A percentile compares a stretch with the other conserved stretches of the same genome.
phyloP scores from a whole-genome alignment of 805 yeast genomes.

The Yarrowia sp. region DNA sequence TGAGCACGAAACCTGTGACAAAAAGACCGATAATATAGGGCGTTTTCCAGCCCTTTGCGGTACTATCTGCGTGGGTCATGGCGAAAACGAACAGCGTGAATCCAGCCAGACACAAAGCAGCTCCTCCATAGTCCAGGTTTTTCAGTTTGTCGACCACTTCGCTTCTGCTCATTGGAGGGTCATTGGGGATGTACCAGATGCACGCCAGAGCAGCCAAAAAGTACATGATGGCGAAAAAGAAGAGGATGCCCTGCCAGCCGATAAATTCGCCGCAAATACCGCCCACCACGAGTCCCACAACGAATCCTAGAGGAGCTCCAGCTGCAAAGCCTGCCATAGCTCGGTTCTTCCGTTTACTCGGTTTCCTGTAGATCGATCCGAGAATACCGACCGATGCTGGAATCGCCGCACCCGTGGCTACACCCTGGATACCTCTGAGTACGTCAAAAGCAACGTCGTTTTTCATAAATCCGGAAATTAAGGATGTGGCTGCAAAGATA shows the following conservation, averaged over 20 bases:
- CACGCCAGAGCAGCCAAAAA: slow-evolving; percentile 46
- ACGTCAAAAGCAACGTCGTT: slow-evolving; percentile 52
- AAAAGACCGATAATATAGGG: slow-evolving; percentile 56
- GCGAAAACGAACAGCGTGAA: slow-evolving; percentile 56
- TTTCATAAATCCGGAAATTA: slow-evolving; percentile 46
- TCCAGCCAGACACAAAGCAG: slow-evolving; percentile 53
- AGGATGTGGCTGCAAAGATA: slow-evolving; percentile 49
- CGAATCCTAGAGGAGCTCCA: slow-evolving; percentile 60
- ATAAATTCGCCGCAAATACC: slow-evolving; percentile 54
- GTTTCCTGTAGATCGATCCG: slow-evolving; percentile 52
- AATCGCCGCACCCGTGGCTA: slow-evolving; percentile 54
- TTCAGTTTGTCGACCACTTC: slow-evolving; percentile 46
- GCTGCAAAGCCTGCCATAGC: slow-evolving; percentile 55
- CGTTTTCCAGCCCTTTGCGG: slow-evolving; percentile 56
- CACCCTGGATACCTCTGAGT: slow-evolving; percentile 56
- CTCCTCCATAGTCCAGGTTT: slow-evolving; percentile 56
- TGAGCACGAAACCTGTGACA: slow-evolving; percentile 52
- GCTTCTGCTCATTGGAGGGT: slow-evolving; percentile 43
- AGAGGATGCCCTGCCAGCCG: slow-evolving; percentile 56
- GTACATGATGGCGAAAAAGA: slow-evolving; percentile 53
- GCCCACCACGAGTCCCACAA: slow-evolving; percentile 54
- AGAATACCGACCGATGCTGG: slow-evolving; percentile 59
- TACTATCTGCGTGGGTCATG: slow-evolving; percentile 54
- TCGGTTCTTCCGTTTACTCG: slow-evolving; percentile 54
- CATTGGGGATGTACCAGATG: slow-evolving; percentile 51